Conservation (phyloP, 2,329 filamentous ascomycete genomes). For the Trichoderma atrobrunneum region DNA sequence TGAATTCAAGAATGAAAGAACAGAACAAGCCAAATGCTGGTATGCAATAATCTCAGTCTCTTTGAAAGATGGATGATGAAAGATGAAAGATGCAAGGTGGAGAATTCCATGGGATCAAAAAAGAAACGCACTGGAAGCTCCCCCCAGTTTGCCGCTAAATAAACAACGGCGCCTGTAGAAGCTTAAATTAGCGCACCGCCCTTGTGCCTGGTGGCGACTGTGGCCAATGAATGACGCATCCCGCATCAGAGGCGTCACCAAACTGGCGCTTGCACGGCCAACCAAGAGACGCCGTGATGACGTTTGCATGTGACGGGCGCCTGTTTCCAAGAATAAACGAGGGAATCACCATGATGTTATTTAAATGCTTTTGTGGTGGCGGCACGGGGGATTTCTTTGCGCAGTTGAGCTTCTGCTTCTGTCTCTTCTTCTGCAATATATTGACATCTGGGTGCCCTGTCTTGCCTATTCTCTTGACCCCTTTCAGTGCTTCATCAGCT, state of each 20-base stretch:
- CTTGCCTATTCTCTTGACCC: background rate
- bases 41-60: background rate
- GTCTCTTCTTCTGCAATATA: background rate
- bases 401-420: background rate
- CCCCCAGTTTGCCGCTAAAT: background rate
- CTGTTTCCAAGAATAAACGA: background rate
- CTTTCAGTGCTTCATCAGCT: background rate
- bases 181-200: constrained; percentile 1
- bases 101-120: background rate
- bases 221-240: constrained; percentile 11
- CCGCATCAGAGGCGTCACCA: background rate
- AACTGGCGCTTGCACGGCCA: constrained; percentile 14
- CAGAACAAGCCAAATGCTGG: background rate
- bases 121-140: background rate
- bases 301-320: constrained; percentile 2
- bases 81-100: background rate
- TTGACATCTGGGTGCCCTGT: background rate
- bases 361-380: background rate
- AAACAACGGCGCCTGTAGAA: background rate
- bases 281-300: constrained; percentile 17
- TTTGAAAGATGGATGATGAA: too few relatives aligned
- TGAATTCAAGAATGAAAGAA: background rate
- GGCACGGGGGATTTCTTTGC: background rate
- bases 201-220: constrained; percentile 10
- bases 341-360: background rate